Conservation (phyloP, 2,329 filamentous ascomycete species). For the Penicillium frequentans region DNA sequence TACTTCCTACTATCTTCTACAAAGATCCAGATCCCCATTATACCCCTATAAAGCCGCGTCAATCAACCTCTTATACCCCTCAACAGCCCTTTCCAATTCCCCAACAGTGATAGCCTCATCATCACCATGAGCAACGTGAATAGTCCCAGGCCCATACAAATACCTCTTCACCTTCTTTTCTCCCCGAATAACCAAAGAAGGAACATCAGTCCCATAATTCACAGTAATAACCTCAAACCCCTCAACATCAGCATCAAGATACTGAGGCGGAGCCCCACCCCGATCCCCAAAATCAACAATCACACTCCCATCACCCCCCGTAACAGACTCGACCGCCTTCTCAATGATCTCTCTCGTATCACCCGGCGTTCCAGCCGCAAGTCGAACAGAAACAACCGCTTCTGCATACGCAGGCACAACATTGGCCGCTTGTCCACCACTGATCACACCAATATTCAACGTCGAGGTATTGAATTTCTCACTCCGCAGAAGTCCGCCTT, state of each 20-base stretch:
- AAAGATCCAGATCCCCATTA: neutral
- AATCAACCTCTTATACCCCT: constrained; percentile 74
- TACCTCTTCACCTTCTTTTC: constrained; percentile 2
- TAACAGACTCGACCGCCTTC: constrained; percentile 54
- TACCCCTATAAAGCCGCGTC: constrained; percentile 26
- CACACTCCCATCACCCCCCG: constrained; percentile 28
- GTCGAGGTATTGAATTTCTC: constrained; percentile 83
- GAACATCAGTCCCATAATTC: constrained; percentile 91
- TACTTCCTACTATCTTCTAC: neutral
- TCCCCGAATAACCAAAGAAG: constrained; percentile 43
- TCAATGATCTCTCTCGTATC: constrained; percentile 56
- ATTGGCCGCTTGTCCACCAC: constrained; percentile 80
- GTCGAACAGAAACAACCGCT: constrained; percentile 68
- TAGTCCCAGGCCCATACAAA: constrained; percentile 58
- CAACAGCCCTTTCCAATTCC: constrained; percentile 75
- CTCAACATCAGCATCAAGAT: constrained; percentile 74
- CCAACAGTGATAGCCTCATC: constrained; percentile 75
- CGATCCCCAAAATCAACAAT: constrained; percentile 52
- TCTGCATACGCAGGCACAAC: constrained; percentile 75
- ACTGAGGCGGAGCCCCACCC: constrained; percentile 65
- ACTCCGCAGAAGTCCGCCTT: constrained; percentile 61
- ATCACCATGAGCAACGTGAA: constrained; percentile 83
- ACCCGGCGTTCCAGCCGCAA: constrained; percentile 70
- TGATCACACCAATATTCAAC: constrained; percentile 75
- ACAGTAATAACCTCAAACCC: constrained; percentile 79